Conservation (phyloP, 192 early-diverging fungal genomes). For the Coemansia sp. region DNA sequence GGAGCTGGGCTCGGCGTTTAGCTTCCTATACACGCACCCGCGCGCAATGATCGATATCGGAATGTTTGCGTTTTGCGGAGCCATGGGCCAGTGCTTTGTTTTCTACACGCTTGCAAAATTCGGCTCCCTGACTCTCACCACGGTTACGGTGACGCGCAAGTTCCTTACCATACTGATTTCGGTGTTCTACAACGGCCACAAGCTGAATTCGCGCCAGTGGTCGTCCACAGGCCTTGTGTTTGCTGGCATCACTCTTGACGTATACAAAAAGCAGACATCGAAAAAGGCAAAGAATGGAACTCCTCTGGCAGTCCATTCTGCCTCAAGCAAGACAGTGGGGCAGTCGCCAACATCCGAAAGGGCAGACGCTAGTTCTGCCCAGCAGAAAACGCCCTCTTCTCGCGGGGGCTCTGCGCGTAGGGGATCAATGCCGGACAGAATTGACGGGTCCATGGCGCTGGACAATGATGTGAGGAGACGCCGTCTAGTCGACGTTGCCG, state of each 20-base stretch:
- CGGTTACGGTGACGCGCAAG: conserved; percentile 94
- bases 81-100: conserved; percentile 97
- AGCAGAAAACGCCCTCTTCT: background rate
- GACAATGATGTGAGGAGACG: conserved; percentile 28
- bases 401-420: background rate
- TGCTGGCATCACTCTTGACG: conserved; percentile 76
- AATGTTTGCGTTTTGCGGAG: conserved; percentile 89
- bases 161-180: conserved; percentile 92
- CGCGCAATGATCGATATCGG: conserved; percentile 77
- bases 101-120: conserved; percentile 91
- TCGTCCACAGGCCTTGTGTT: conserved; percentile 82
- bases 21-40: conserved; percentile 77
- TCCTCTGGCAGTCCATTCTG: background rate
- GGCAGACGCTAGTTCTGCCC: background rate
- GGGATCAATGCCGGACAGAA: background rate
- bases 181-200: conserved; percentile 85
- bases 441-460: background rate
- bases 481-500: conserved; percentile 40
- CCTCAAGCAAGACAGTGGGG: background rate
- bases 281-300: conserved; percentile 20
- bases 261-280: conserved; percentile 64
- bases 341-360: background rate
- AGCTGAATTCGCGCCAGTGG: conserved; percentile 82
- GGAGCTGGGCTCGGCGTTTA: conserved; percentile 72
- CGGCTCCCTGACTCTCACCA: conserved; percentile 88